Evolutionary conservation across 352 stramenopile species (phyloP).

Genomic region (Phytopythium litorale): DNA sequence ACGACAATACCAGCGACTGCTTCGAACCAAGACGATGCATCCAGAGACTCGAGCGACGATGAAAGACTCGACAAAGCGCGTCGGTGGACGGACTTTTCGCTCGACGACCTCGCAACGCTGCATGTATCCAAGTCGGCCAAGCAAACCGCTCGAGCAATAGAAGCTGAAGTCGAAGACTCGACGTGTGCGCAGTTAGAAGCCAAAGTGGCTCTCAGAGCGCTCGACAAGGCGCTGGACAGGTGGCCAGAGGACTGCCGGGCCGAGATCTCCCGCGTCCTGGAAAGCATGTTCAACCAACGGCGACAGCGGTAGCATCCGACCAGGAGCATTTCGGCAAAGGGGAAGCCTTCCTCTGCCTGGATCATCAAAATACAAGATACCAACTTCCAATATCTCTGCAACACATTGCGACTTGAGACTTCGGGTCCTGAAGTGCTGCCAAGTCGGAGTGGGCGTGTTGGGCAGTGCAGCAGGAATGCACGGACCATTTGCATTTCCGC

Average conservation of each 20-base stretch:
- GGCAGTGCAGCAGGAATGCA: too few relatives aligned
- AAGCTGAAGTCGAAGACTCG: constrained; percentile 5
- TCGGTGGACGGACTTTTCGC: constrained; percentile 45
- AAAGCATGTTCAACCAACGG: constrained; percentile 6
- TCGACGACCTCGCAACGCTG: constrained; percentile 36
- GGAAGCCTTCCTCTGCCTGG: background rate
- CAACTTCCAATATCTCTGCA: too few relatives aligned
- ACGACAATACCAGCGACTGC: background rate
- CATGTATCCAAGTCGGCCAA: constrained; percentile 5
- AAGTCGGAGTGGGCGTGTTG: background rate
- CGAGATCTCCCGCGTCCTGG: constrained; percentile 44
- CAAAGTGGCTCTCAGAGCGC: constrained; percentile 20
- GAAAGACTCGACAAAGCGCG: constrained; percentile 8
- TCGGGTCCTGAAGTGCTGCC: too few relatives aligned
- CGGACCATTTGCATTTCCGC: background rate
- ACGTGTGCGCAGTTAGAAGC: constrained; percentile 7
- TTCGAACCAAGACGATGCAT: background rate
- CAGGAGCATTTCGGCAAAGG: too few relatives aligned
- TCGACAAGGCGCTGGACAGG: constrained; percentile 48
- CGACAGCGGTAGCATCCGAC: background rate
- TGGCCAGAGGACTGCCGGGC: constrained; percentile 47
- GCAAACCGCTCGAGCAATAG: background rate
- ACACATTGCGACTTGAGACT: too few relatives aligned
- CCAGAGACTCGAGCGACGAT: constrained; percentile 2
- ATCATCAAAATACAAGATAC: too few relatives aligned